These are phyloP conservation scores for Nicotiana noctiflora DNA, from an alignment of 257 asterid species.

Conservation along the genomic window DNA sequence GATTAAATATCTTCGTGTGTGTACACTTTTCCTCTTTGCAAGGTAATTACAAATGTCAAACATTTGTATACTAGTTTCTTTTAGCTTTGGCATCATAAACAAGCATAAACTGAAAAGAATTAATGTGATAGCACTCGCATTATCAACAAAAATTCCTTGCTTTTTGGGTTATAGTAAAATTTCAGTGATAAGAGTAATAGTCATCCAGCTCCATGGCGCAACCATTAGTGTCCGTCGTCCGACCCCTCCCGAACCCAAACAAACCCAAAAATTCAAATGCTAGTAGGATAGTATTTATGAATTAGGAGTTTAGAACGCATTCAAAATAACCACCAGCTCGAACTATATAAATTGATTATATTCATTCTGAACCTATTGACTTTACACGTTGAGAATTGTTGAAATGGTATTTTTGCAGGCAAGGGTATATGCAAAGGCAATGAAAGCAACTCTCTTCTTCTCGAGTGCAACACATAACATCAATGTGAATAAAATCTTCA, in stretches of 20 bases:
- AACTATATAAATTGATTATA: not conserved
- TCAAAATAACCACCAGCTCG: not conserved
- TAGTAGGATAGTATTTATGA: not conserved
- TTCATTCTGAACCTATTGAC: no score
- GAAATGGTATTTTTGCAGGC: conserved; percentile 42
- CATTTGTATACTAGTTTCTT: no score
- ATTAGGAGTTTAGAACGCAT: not conserved
- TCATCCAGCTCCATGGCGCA: not conserved
- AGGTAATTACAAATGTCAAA: no score
- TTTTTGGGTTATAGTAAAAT: not conserved
- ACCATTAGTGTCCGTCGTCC: not conserved
- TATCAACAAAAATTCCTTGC: not conserved
- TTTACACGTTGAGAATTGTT: not conserved
- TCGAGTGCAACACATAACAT: conserved; percentile 82
- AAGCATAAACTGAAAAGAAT: no score
- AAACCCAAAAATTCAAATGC: not conserved
- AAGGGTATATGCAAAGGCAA: conserved; percentile 62
- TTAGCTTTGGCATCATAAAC: no score
- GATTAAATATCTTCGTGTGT: not conserved
- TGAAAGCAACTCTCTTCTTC: conserved; percentile 79
- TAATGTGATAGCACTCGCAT: not conserved
- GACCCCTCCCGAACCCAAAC: not conserved
- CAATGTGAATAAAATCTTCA: conserved; percentile 88
- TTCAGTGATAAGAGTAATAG: not conserved
- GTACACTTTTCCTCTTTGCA: not conserved